Evolutionary conservation across 2,329 filamentous ascomycete species (phyloP).

Genomic region (Stemphylium beticola): DNA sequence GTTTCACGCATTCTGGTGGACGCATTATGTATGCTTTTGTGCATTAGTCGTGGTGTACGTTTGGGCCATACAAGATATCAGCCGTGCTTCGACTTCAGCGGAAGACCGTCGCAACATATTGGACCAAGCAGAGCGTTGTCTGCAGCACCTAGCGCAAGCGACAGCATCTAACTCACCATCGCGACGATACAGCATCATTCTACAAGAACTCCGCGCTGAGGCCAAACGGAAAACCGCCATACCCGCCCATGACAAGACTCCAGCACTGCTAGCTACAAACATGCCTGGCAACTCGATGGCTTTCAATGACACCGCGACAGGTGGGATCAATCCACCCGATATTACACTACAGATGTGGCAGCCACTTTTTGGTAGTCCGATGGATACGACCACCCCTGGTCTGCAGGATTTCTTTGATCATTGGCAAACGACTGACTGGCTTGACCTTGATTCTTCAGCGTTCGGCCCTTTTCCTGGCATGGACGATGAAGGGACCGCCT

Average conservation of each 20-base stretch:
- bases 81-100: conserved; percentile 7
- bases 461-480: conserved; percentile 23
- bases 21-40: conserved; percentile 58
- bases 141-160: conserved; percentile 55
- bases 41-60: conserved; percentile 57
- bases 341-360: conserved; percentile 20
- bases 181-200: conserved; percentile 56
- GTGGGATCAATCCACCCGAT: neutral
- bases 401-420: conserved; percentile 33
- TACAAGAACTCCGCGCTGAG: conserved; percentile 55
- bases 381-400: conserved; percentile 19
- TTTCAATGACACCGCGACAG: neutral
- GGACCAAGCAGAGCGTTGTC: conserved; percentile 53
- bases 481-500: conserved; percentile 8
- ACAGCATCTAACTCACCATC: conserved; percentile 56
- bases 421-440: conserved; percentile 46
- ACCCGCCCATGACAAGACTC: conserved; percentile 7
- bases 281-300: neutral
- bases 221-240: conserved; percentile 35
- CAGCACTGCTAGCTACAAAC: neutral
- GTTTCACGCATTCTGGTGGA: conserved; percentile 58
- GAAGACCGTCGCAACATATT: conserved; percentile 41
- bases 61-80: conserved; percentile 53
- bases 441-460: conserved; percentile 44
- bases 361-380: conserved; percentile 30